Conservation (phyloP, 2,329 filamentous ascomycete genomes). For the Lojkania enalia region DNA sequence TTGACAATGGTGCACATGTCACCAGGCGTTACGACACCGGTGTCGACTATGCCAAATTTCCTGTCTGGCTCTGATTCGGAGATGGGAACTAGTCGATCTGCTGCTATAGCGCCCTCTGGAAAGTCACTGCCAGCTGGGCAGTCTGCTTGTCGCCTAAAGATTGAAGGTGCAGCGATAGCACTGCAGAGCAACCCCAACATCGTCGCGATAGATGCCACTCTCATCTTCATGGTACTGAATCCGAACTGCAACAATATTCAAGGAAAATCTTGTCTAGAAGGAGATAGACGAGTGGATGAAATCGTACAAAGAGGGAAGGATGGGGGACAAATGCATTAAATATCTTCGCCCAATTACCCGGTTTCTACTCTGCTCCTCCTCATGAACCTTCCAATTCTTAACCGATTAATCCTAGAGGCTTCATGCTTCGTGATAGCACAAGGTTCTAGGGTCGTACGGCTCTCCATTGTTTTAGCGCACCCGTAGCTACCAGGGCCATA, state of each 20-base stretch:
- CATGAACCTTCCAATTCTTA: no score
- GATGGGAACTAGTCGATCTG: conserved; percentile 16
- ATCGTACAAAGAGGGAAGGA: not conserved
- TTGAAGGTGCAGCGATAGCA: conserved; percentile 9
- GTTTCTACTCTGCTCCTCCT: no score
- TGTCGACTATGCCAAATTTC: conserved; percentile 15
- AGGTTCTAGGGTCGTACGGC: no score
- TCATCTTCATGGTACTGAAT: conserved; percentile 9
- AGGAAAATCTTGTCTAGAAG: no score
- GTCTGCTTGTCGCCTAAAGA: conserved; percentile 2
- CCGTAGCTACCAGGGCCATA: not conserved
- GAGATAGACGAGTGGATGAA: not conserved
- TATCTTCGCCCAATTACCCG: not conserved
- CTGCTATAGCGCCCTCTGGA: conserved; percentile 15
- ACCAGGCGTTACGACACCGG: conserved; percentile 18
- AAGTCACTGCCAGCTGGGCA: conserved; percentile 18
- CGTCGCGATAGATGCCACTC: conserved; percentile 48
- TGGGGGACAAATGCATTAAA: not conserved
- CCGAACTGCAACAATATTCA: no score
- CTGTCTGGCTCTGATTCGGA: conserved; percentile 16
- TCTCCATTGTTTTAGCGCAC: not conserved
- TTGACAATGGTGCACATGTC: conserved; percentile 26
- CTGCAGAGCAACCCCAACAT: conserved; percentile 43
- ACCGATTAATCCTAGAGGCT: no score
- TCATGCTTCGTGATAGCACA: no score